Evolutionary conservation across 176 grass and related monocot species (phyloP).

Genomic region (Typha latifolia): DNA sequence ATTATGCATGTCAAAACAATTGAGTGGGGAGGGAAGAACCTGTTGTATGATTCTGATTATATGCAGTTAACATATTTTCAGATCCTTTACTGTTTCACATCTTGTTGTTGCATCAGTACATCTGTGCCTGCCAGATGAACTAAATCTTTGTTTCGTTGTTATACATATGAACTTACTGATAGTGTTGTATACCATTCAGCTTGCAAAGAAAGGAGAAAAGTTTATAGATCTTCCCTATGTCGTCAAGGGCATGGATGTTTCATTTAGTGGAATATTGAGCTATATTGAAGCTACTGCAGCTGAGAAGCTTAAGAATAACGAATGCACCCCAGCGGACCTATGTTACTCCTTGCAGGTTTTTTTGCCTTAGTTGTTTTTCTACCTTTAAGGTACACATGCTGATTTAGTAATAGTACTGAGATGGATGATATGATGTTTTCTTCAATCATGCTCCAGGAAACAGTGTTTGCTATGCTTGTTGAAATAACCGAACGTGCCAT

Average conservation of each 20-base stretch:
- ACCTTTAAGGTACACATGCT: not conserved
- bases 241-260: conserved; percentile 99
- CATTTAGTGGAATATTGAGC: conserved; percentile 96
- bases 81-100: not conserved
- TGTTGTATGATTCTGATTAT: conserved; percentile 2
- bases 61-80: not conserved
- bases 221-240: conserved; percentile 87
- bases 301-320: conserved; percentile 89
- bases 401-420: not conserved
- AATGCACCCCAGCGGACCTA: conserved; percentile 83
- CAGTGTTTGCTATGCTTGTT: conserved; percentile 89
- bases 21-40: not conserved
- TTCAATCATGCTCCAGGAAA: conserved; percentile 54
- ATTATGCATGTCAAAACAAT: not conserved
- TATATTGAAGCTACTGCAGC: conserved; percentile 83
- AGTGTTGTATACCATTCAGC: conserved; percentile 31
- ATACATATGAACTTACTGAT: not conserved
- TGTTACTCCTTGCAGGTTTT: conserved; percentile 93
- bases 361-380: not conserved
- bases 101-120: not conserved
- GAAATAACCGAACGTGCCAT: conserved; percentile 97
- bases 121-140: not conserved
- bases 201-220: conserved; percentile 95
- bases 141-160: not conserved
- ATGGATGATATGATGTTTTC: not conserved